These are phyloP conservation scores for Bidens hawaiensis DNA, from an alignment of 140 eudicot species.

Conservation along the genomic window DNA sequence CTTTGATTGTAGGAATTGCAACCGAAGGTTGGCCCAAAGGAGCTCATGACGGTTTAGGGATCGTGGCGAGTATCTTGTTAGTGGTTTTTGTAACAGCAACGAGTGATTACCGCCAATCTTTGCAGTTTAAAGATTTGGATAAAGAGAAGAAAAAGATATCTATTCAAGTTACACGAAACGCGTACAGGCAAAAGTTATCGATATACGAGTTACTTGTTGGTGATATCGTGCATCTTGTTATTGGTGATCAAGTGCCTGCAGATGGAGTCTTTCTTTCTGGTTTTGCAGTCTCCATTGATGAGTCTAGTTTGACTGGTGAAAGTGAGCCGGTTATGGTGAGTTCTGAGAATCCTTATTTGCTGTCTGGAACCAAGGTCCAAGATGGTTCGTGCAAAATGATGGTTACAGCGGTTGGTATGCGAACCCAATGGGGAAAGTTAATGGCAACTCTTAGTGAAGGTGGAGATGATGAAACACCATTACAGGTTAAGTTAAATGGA, in stretches of 20 bases:
- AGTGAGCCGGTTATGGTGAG: constrained; percentile 88
- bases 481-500: constrained; percentile 92
- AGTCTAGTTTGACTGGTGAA: constrained; percentile 94
- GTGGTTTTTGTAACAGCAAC: constrained; percentile 98
- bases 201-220: constrained; percentile 76
- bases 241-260: constrained; percentile 99
- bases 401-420: constrained; percentile 97
- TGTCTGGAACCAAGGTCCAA: constrained; percentile 97
- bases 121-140: constrained; percentile 90
- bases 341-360: constrained; percentile 65
- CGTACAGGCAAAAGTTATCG: constrained; percentile 75
- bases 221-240: constrained; percentile 87
- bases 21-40: constrained; percentile 99
- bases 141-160: constrained; percentile 92
- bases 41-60: constrained; percentile 97
- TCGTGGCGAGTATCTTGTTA: constrained; percentile 82
- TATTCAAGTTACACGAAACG: constrained; percentile 82
- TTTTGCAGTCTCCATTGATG: constrained; percentile 78
- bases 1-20: constrained; percentile 86
- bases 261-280: constrained; percentile 97
- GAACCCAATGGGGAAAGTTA: constrained; percentile 97
- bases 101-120: constrained; percentile 94
- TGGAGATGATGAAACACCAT: constrained; percentile 91
- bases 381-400: constrained; percentile 98
- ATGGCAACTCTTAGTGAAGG: constrained; percentile 98